Conservation (phyloP, 2,329 filamentous ascomycete genomes). For the Colletotrichum abscissum region DNA sequence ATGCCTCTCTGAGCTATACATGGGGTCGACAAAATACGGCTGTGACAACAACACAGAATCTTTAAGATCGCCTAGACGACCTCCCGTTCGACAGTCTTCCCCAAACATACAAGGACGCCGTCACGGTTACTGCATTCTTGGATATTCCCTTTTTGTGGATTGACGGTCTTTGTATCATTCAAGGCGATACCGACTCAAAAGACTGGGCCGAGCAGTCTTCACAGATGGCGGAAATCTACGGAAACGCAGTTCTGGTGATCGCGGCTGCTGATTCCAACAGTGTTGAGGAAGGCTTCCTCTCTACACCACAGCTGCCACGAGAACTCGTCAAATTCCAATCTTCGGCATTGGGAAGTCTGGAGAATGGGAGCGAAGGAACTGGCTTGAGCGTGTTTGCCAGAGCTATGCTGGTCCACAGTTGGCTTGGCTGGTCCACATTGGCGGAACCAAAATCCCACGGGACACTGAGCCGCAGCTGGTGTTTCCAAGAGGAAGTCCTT, state of each 20-base stretch:
- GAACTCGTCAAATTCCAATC: not conserved
- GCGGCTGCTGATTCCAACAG: not conserved
- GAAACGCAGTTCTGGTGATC: not conserved
- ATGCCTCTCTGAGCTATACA: not conserved
- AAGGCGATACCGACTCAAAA: not conserved
- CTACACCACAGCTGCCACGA: not conserved
- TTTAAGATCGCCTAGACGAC: not conserved
- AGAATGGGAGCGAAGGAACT: not conserved
- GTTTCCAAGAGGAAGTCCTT: conserved; percentile 13
- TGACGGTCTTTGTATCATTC: not conserved
- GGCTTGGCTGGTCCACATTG: conserved; percentile 12
- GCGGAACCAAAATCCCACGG: not conserved
- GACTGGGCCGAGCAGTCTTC: conserved; percentile 9
- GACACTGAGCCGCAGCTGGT: conserved; percentile 7
- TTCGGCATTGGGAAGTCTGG: too few species aligned
- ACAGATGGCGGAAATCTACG: not conserved
- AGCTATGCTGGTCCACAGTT: not conserved
- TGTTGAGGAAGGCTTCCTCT: not conserved
- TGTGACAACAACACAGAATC: not conserved
- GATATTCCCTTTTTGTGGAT: not conserved
- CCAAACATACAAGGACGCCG: not conserved
- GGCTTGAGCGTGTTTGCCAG: not conserved
- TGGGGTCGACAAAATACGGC: not conserved
- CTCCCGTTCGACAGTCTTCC: not conserved
- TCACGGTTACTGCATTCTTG: not conserved